Evolutionary conservation across 2,329 filamentous ascomycete species (phyloP).

Genomic region (Ceratocystis papillata): DNA sequence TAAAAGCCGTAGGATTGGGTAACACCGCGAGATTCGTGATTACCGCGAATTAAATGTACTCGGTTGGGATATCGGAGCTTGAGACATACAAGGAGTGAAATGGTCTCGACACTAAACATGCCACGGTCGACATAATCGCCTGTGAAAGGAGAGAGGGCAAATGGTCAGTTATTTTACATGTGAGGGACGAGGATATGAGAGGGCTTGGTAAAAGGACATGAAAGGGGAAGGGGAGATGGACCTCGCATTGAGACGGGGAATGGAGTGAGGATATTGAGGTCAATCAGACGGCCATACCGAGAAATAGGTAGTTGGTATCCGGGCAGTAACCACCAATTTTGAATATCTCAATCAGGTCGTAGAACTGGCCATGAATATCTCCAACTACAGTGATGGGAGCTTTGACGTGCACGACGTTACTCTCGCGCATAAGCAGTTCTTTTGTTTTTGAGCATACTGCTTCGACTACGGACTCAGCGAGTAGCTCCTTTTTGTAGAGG

Average conservation of each 20-base stretch:
- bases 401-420: constrained; percentile 95
- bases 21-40: constrained; percentile 94
- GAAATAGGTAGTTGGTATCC: constrained; percentile 95
- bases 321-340: constrained; percentile 95
- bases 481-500: constrained; percentile 90
- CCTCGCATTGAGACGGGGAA: background rate
- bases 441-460: constrained; percentile 99
- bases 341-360: constrained; percentile 98
- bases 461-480: constrained; percentile 96
- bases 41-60: constrained; percentile 91
- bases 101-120: constrained; percentile 97
- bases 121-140: constrained; percentile 97
- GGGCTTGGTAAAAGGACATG: background rate
- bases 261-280: too few species aligned
- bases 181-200: background rate
- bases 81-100: constrained; percentile 91
- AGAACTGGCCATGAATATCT: constrained; percentile 98
- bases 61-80: constrained; percentile 94
- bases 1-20: constrained; percentile 99
- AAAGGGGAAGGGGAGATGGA: background rate
- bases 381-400: constrained; percentile 95
- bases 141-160: constrained; percentile 32
- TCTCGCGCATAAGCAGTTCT: constrained; percentile 98
- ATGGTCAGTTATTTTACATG: background rate
- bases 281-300: constrained; percentile 51